Conservation (phyloP, 225 moss, liverwort and hornwort species). For the Anthoceros angustus region DNA sequence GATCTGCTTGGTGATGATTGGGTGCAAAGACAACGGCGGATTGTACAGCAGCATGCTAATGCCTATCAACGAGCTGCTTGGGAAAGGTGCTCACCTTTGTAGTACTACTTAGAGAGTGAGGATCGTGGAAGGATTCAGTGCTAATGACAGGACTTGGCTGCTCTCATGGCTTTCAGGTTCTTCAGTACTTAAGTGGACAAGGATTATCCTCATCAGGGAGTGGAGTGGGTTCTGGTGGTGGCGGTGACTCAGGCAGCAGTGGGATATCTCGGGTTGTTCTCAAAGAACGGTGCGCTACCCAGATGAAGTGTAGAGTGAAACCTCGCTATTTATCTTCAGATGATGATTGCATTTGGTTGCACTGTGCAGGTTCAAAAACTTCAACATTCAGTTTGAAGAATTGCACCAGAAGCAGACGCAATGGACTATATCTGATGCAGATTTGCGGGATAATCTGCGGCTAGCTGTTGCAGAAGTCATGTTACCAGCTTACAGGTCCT, state of each 20-base stretch:
- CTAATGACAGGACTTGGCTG: neutral
- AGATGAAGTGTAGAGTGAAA: neutral
- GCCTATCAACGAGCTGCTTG: slow-evolving; percentile 64
- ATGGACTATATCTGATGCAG: slow-evolving; percentile 63
- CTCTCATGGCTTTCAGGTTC: slow-evolving; percentile 20
- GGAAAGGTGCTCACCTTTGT: slow-evolving; percentile 26
- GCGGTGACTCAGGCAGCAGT: slow-evolving; percentile 30
- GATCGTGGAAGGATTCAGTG: neutral
- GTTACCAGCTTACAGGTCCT: slow-evolving; percentile 60
- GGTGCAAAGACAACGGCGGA: slow-evolving; percentile 74
- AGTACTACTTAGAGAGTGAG: neutral
- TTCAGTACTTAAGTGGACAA: slow-evolving; percentile 52
- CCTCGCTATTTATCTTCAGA: neutral
- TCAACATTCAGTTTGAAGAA: slow-evolving; percentile 47
- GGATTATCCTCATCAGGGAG: slow-evolving; percentile 38
- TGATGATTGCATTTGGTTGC: neutral
- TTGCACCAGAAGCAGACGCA: slow-evolving; percentile 50
- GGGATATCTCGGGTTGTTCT: slow-evolving; percentile 52
- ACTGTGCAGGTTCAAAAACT: slow-evolving; percentile 43
- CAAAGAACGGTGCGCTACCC: slow-evolving; percentile 35
- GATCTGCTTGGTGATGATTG: slow-evolving; percentile 69
- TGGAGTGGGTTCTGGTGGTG: slow-evolving; percentile 45
- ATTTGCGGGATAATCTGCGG: slow-evolving; percentile 53
- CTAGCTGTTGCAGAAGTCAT: slow-evolving; percentile 48
- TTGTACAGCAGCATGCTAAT: slow-evolving; percentile 68